phyloP scores from a whole-genome alignment of 129 eudicot genomes.

The Escallonia rubra region DNA sequence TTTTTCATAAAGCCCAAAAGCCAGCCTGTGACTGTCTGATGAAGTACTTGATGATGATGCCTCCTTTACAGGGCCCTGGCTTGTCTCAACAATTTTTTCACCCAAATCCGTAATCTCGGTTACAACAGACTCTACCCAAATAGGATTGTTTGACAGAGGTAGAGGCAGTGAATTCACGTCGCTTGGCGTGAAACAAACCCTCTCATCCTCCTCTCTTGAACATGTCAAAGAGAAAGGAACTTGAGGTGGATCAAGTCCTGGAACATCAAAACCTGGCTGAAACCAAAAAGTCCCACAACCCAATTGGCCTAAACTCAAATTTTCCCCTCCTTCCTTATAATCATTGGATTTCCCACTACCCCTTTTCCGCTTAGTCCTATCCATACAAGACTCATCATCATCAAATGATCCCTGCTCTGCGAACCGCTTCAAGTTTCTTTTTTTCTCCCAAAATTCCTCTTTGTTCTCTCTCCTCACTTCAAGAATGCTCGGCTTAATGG shows the following conservation, averaged over 20 bases:
- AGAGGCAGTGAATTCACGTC: constrained; percentile 35
- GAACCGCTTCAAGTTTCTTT: constrained; percentile 57
- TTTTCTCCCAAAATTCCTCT: constrained; percentile 46
- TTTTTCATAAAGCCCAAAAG: constrained; percentile 25
- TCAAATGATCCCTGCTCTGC: constrained; percentile 38
- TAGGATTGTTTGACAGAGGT: constrained; percentile 40
- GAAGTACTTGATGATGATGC: constrained; percentile 67
- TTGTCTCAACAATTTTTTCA: constrained; percentile 43
- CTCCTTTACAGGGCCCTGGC: constrained; percentile 35
- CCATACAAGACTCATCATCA: constrained; percentile 41
- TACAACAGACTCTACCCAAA: constrained; percentile 51
- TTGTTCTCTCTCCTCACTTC: constrained; percentile 38
- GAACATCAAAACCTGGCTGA: constrained; percentile 16
- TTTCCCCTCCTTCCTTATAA: constrained; percentile 27
- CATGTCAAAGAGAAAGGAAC: constrained; percentile 45
- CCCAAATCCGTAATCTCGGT: constrained; percentile 48
- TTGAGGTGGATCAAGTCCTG: constrained; percentile 38
- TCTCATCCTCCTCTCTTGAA: constrained; percentile 38
- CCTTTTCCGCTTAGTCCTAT: constrained; percentile 63
- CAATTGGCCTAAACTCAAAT: constrained; percentile 44
- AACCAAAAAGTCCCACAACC: constrained; percentile 69
- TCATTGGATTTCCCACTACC: constrained; percentile 37
- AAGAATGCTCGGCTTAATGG: constrained; percentile 29
- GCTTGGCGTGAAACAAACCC: constrained; percentile 30
- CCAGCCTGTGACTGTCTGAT: constrained; percentile 55